Evolutionary conservation across 257 asterid genomes (phyloP).

Genomic region (Petunia secreta): DNA sequence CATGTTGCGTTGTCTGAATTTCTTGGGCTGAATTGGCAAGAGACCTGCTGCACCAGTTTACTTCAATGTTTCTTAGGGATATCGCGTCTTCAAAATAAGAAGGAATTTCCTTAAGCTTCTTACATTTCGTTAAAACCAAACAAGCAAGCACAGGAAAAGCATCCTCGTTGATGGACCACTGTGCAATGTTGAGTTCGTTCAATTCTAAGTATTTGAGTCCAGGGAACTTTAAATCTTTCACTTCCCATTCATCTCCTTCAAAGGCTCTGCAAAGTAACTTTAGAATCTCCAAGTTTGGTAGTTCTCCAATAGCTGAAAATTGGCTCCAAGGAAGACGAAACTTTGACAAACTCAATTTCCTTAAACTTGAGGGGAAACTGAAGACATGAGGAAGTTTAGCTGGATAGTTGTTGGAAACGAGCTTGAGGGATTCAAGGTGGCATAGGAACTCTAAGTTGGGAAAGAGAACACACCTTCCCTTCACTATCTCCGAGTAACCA

Average conservation of each 20-base stretch:
- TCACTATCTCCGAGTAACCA: too few species aligned
- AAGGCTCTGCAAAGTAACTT: neutral
- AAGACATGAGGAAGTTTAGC: neutral
- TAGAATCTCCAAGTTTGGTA: neutral
- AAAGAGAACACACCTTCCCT: neutral
- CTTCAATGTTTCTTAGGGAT: neutral
- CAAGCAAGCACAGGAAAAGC: neutral
- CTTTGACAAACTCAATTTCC: too few species aligned
- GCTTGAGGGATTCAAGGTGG: neutral
- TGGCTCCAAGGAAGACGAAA: neutral
- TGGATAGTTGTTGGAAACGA: neutral
- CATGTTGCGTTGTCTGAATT: neutral
- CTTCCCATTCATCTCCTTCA: neutral
- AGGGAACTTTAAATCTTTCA: too few species aligned
- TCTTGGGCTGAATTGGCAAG: too few species aligned
- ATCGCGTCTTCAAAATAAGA: neutral
- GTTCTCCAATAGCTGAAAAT: neutral
- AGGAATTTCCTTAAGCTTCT: too few species aligned
- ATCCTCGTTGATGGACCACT: neutral
- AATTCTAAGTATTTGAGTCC: too few species aligned
- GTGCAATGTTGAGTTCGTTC: neutral
- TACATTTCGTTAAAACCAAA: neutral
- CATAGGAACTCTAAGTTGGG: neutral
- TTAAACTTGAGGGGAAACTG: neutral
- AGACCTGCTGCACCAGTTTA: neutral